These are phyloP conservation scores for Plenodomus lindquistii DNA, from an alignment of 2,329 filamentous ascomycete genomes.

Conservation along the genomic window DNA sequence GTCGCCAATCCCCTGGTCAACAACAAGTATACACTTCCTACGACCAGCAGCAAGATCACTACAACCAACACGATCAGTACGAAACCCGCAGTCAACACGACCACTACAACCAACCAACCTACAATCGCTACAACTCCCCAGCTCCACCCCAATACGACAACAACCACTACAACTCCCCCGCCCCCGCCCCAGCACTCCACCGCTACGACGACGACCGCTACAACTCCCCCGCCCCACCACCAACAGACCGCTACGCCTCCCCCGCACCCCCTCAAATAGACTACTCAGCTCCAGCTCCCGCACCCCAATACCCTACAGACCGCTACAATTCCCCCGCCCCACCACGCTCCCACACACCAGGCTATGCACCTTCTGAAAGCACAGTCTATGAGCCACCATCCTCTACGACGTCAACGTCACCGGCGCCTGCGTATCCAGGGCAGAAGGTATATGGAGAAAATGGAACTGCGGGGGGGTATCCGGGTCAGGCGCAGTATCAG, in stretches of 20 bases:
- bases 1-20: slow-evolving; percentile 16
- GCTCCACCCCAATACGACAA: slow-evolving; percentile 1
- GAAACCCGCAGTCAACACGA: slow-evolving; percentile 1
- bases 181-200: background rate
- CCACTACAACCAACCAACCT: slow-evolving; percentile 7
- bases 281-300: no score
- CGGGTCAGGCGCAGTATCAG: background rate
- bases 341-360: background rate
- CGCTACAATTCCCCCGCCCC: background rate
- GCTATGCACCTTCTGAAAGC: background rate
- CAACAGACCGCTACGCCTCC: background rate
- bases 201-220: background rate
- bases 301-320: background rate
- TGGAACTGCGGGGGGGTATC: background rate
- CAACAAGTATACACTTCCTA: slow-evolving; percentile 19
- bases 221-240: background rate
- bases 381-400: background rate
- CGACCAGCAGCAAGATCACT: slow-evolving; percentile 12
- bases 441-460: background rate
- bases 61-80: slow-evolving; percentile 14
- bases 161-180: background rate
- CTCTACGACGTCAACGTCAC: background rate
- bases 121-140: slow-evolving; percentile 4
- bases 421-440: background rate
- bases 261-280: background rate